Evolutionary conservation across 140 eudicot genomes (phyloP).

Genomic region (Oenanthe javanica): DNA sequence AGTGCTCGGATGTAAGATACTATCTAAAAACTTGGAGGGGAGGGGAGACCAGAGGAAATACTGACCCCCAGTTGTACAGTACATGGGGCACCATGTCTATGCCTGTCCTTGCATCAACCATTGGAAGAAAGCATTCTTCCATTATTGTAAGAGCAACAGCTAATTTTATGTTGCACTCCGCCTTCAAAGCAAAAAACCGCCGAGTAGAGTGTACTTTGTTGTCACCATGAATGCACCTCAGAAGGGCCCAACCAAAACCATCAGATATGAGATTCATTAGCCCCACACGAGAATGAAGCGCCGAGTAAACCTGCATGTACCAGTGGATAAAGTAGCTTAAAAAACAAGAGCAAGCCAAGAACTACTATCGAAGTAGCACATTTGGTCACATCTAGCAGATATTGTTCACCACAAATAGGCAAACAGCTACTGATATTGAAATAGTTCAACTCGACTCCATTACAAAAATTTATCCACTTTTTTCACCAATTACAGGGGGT

Average conservation of each 20-base stretch:
- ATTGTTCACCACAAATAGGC: not conserved
- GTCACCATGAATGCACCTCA: slow-evolving; percentile 80
- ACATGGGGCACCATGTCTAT: slow-evolving; percentile 93
- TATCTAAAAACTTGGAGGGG: not conserved
- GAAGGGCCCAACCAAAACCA: slow-evolving; percentile 76
- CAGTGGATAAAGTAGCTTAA: slow-evolving; percentile 5
- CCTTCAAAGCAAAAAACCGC: slow-evolving; percentile 63
- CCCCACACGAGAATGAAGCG: slow-evolving; percentile 68
- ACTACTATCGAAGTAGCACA: not conserved
- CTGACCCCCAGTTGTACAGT: slow-evolving; percentile 87
- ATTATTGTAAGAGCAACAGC: slow-evolving; percentile 91
- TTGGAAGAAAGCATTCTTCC: slow-evolving; percentile 97
- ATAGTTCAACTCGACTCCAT: not conserved
- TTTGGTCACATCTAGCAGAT: not conserved
- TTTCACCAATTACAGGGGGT: not conserved
- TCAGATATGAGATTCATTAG: slow-evolving; percentile 41
- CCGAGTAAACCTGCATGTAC: slow-evolving; percentile 51
- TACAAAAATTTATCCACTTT: not conserved
- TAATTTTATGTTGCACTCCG: slow-evolving; percentile 85
- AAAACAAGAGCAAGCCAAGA: not conserved
- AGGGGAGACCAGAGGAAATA: slow-evolving; percentile 15
- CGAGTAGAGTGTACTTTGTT: slow-evolving; percentile 57
- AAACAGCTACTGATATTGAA: not conserved
- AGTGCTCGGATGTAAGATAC: not conserved
- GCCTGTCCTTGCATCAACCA: slow-evolving; percentile 92